phyloP scores from a whole-genome alignment of 768 basidiomycete species.

The Calocybe gangraenosa region DNA sequence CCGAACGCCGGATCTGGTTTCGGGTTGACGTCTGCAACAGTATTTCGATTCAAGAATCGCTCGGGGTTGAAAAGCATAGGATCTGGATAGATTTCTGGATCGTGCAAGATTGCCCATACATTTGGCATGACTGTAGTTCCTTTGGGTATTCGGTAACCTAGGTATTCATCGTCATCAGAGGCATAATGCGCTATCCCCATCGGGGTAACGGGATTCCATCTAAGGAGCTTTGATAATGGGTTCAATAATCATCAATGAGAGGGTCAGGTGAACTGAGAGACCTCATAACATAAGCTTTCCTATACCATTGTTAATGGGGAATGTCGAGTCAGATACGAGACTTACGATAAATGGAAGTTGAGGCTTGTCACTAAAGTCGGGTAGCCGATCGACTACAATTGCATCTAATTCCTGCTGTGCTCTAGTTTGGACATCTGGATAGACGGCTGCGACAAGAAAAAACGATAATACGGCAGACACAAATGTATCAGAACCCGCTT shows the following conservation, averaged over 20 bases:
- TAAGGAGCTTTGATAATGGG: constrained; percentile 21
- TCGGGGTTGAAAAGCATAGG: constrained; percentile 35
- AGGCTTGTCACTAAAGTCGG: constrained; percentile 31
- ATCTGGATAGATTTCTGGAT: constrained; percentile 33
- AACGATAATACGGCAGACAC: constrained; percentile 35
- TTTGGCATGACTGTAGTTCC: constrained; percentile 28
- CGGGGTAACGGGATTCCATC: constrained; percentile 42
- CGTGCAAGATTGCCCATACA: constrained; percentile 39
- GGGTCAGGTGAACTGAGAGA: background rate
- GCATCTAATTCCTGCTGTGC: constrained; percentile 36
- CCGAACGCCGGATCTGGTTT: constrained; percentile 36
- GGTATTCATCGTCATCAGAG: constrained; percentile 33
- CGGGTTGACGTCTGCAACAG: constrained; percentile 26
- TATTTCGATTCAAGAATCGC: constrained; percentile 31
- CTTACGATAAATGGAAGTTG: constrained; percentile 35
- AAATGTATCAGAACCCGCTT: constrained; percentile 29
- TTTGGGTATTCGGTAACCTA: constrained; percentile 37
- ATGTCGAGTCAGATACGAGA: background rate
- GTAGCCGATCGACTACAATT: constrained; percentile 30
- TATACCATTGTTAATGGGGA: constrained; percentile 4
- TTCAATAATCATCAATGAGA: background rate
- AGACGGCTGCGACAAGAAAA: constrained; percentile 33
- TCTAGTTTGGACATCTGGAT: constrained; percentile 33
- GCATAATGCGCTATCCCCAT: constrained; percentile 25
- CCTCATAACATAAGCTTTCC: constrained; percentile 28